These are phyloP conservation scores for Coix lacrymajobi DNA, from an alignment of 176 grass and related monocot species.

Conservation along the genomic window DNA sequence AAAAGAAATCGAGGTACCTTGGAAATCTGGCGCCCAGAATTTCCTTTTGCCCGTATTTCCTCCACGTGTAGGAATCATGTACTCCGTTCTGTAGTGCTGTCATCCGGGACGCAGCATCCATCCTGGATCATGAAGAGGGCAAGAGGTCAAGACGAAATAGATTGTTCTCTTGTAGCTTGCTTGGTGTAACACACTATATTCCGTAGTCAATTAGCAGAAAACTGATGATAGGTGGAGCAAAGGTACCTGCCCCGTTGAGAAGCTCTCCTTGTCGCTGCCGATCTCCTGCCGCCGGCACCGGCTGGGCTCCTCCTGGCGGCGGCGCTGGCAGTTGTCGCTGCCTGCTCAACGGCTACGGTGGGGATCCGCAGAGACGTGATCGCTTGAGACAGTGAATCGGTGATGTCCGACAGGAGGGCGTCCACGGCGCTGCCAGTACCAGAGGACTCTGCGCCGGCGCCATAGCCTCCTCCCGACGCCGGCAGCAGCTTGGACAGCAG, in stretches of 20 bases:
- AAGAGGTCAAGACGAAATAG: not conserved
- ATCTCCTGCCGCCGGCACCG: not conserved
- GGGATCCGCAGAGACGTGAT: not conserved
- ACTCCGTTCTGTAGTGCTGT: not conserved
- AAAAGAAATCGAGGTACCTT: not conserved
- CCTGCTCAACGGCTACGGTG: too few relatives aligned
- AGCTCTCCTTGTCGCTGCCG: not conserved
- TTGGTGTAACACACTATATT: not conserved
- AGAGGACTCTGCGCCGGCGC: not conserved
- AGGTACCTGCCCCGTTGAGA: not conserved
- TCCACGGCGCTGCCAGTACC: not conserved
- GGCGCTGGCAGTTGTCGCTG: not conserved
- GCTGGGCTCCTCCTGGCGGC: not conserved
- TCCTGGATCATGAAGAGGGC: not conserved
- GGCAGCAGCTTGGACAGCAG: not conserved
- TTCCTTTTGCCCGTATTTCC: constrained; percentile 76
- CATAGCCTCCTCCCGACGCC: not conserved
- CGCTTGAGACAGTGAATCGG: not conserved
- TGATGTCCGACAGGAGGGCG: constrained; percentile 2
- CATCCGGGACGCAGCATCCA: not conserved
- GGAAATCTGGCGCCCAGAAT: constrained; percentile 53
- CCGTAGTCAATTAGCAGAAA: too few relatives aligned
- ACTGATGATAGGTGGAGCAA: not conserved
- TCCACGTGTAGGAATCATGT: constrained; percentile 32
- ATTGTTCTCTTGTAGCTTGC: too few relatives aligned